These are phyloP conservation scores for Monilinia aucupariae DNA, from an alignment of 2,329 filamentous ascomycete genomes.

Conservation along the genomic window DNA sequence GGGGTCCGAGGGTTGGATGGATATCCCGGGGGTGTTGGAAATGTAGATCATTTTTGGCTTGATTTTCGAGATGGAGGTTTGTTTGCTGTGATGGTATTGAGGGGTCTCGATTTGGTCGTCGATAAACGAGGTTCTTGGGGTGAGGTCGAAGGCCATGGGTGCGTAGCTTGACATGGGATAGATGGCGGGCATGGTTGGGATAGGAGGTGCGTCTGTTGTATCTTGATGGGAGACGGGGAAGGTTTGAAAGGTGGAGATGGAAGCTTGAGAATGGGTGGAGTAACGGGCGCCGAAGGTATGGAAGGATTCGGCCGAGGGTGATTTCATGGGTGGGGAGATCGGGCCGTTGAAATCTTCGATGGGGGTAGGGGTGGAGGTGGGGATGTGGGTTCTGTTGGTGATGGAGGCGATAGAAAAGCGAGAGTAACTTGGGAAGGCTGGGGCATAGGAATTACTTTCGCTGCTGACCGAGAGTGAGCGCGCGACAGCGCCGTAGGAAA, in stretches of 20 bases:
- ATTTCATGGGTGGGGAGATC: background rate
- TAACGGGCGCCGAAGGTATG: slow-evolving; percentile 6
- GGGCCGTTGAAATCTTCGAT: background rate
- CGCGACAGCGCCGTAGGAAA: background rate
- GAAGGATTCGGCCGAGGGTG: background rate
- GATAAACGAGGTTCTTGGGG: background rate
- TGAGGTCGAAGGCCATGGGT: background rate
- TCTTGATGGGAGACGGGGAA: slow-evolving; percentile 8
- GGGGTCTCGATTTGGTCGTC: background rate
- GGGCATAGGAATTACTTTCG: background rate
- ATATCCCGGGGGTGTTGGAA: slow-evolving; percentile 5
- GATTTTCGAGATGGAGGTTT: slow-evolving; percentile 15
- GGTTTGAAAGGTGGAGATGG: slow-evolving; percentile 7
- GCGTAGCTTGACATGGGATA: background rate
- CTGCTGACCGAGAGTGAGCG: background rate
- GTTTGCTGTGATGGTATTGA: slow-evolving; percentile 3
- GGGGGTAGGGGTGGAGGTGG: background rate
- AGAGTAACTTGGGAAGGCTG: background rate
- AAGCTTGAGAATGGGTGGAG: slow-evolving; percentile 7
- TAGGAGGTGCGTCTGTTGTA: background rate
- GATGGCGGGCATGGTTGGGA: slow-evolving; percentile 4
- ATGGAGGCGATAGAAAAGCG: slow-evolving; percentile 4
- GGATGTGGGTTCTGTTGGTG: background rate
- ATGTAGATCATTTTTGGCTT: slow-evolving; percentile 16
- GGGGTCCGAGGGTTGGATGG: slow-evolving; percentile 8